Percentiles rank a stretch among this genome's conserved stretches.
phyloP scores from a whole-genome alignment of 495 filamentous ascomycete species.

The Patellaria atrata region DNA sequence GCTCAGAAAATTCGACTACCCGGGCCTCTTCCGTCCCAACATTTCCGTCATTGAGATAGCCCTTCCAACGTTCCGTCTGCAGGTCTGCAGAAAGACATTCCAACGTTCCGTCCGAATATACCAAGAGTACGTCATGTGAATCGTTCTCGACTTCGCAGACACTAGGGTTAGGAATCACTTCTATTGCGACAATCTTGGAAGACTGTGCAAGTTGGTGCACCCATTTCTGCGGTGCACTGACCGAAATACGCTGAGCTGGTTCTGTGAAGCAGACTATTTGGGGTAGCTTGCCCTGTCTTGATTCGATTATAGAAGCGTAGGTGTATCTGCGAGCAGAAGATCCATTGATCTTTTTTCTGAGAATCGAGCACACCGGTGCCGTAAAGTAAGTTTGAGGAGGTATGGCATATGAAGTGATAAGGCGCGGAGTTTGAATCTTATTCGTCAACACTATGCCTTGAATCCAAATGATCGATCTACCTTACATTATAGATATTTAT shows the following conservation, averaged over 20 bases:
- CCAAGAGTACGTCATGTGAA: conserved; percentile 24
- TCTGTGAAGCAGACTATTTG: conserved; percentile 28
- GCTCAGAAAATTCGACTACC: conserved; percentile 27
- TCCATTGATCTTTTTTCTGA: conserved; percentile 39
- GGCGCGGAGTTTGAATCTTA: conserved; percentile 64
- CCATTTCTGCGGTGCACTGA: conserved; percentile 8
- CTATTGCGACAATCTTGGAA: conserved; percentile 7
- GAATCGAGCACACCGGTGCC: conserved; percentile 61
- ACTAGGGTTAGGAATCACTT: conserved; percentile 8
- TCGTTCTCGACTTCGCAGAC: conserved; percentile 18
- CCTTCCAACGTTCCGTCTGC: conserved; percentile 20
- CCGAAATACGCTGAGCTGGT: conserved; percentile 5
- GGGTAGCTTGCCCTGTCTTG: conserved; percentile 9
- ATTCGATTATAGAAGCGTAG: conserved; percentile 38
- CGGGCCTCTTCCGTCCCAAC: conserved; percentile 20
- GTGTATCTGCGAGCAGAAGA: conserved; percentile 45
- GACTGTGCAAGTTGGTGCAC: conserved; percentile 6
- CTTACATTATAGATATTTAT: conserved; percentile 85
- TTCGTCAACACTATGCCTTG: neutral
- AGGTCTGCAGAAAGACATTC: conserved; percentile 40
- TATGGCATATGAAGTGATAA: conserved; percentile 72
- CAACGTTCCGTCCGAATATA: conserved; percentile 31
- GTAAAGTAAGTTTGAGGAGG: conserved; percentile 69
- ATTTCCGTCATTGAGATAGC: conserved; percentile 17
- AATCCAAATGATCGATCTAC: conserved; percentile 16